Base-by-base conservation (phyloP, 208 protist genomes). In the Angomonas deanei region DNA sequence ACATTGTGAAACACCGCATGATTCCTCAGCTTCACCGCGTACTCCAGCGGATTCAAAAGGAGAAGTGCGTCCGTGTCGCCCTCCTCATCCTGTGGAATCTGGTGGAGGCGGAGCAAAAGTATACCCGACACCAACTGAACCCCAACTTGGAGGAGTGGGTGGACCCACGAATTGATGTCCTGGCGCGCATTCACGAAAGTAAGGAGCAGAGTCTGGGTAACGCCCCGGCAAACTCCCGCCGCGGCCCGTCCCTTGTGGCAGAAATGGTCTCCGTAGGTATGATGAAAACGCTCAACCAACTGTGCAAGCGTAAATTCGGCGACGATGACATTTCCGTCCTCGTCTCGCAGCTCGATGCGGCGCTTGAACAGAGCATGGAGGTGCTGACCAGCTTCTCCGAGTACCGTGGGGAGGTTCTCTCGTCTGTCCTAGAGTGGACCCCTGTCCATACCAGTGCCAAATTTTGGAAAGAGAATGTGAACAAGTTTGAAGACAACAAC, bases 401-500 rank as follows among this genome's bases (percentile, higher is more conserved):
- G 72, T 98, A 98, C 71, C 72, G 80, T 19, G 89, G 91, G 38
- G 93, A 98, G 69, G 86, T 97, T 31, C 76, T 93, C 34, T 91
- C 76, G 47, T 87, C 82, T 26, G 61, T 76, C 30, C 83, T 97
- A 6, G 88, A 97, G 69, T 98, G 92, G 92, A 91, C 82, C 3
- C 93, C 93, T 10, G 88, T 96, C 38, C 94, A 98, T 78, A 96
- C 83, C 8, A 92, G 80, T 65, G 80, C 74, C 10, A 97, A 97
- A 73, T 98, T 98, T 70, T 97, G 94, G 92, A 89, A 86, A 60
- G 88, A 97, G 58, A 97, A 97, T 65, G 76, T 81, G 30, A 72
- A 75, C 50, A 80, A 94, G 27, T 89, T 97, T 26, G 94, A 97
- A 59, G 78, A 82, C 39, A 88, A 96, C 73, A 70, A 89, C 53